Conservation (phyloP, 306 rosid species). For the Inga laurina region DNA sequence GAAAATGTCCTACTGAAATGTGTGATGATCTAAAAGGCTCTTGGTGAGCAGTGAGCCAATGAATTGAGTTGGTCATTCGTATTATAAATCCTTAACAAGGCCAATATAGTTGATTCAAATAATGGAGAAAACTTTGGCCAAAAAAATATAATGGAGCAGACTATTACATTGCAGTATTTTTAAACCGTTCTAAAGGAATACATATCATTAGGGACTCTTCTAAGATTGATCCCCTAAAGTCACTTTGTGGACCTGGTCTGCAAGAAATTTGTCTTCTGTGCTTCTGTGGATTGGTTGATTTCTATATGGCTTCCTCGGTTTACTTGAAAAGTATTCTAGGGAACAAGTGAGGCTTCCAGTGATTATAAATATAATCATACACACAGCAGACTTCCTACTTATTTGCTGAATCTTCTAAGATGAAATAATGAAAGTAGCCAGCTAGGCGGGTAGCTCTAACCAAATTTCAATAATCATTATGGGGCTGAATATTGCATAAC, state of each 20-base stretch:
- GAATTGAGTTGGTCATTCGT: neutral
- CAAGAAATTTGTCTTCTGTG: neutral
- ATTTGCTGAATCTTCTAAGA: neutral
- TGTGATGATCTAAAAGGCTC: neutral
- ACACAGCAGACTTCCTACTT: neutral
- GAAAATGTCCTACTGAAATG: neutral
- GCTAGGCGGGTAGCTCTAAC: neutral
- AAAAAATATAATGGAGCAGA: neutral
- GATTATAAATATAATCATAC: neutral
- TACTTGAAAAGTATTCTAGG: neutral
- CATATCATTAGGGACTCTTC: neutral
- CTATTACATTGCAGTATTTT: neutral
- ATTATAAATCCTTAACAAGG: neutral
- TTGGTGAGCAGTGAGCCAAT: neutral
- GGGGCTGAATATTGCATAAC: neutral
- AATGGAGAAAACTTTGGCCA: neutral
- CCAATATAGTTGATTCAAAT: neutral
- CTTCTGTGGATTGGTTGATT: neutral
- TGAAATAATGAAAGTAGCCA: neutral
- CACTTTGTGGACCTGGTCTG: neutral
- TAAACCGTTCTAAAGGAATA: neutral
- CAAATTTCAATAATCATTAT: neutral
- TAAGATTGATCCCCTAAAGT: neutral
- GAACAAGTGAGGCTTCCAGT: neutral
- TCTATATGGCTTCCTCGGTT: neutral